Base-by-base conservation (phyloP, 345 rosid genomes). In the Acer yangbiense region DNA sequence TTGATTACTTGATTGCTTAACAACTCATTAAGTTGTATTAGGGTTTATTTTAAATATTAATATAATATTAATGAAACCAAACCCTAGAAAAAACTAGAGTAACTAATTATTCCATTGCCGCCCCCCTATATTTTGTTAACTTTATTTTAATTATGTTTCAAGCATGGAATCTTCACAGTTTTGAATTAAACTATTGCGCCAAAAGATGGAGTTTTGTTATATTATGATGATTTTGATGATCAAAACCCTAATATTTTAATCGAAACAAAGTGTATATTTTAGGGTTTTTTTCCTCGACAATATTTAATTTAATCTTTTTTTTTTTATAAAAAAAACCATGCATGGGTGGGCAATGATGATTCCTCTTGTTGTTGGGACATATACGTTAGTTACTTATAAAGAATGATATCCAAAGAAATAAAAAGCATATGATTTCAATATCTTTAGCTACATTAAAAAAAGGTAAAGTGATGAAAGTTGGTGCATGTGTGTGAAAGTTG, bases 151-250 rank as follows among this genome's bases (percentile, higher is more conserved):
- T 65, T 75, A 65, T 50, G 11, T 52, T 52, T n/a, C 39, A 52
- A 65, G 52, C 52, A 75, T 52, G 6, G 62, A 62, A 74, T 65
- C 71, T 74, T 74, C 18, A 11, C 29, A 41, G 10, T 35, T 71
- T 35, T 27, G 9, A 55, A 57, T 3, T 55, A 73, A 13, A 73
- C 18, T 25, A 44, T 61, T 43, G 57, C 76, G 17, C 23, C 69
- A 62, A 73, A 63, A 62, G 76, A 21, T 21, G 55, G n/a, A 13
- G 5, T 13, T 39, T 13, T 11, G 50, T 46, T 73, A 54, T 25
- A 17, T 17, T 10, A 11, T 25, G 35, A 1, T 23, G 21, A 61
- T 41, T 21, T 12, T 39, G 6, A 21, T 39, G 1, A 21, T 43
- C 54, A 21, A 20, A 16, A 60, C 25, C 63, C 27, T 13, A 46